Conservation (phyloP, 352 stramenopile genomes). For the Globisporangium radiosum region DNA sequence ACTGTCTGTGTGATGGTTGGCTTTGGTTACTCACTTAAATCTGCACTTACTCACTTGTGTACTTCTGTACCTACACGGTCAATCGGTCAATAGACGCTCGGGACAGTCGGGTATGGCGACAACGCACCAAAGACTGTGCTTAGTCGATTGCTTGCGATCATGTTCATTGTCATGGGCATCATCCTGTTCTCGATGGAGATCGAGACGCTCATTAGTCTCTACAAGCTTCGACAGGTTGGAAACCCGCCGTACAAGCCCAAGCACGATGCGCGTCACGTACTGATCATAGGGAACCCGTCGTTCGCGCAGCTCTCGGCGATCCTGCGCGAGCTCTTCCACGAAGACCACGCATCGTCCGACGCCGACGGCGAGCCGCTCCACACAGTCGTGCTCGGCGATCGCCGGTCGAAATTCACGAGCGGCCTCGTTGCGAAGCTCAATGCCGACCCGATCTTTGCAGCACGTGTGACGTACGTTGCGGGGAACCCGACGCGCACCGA, state of each 20-base stretch:
- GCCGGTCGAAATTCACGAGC: constrained; percentile 66
- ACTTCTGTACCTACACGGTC: background rate
- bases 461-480: constrained; percentile 74
- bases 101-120: constrained; percentile 85
- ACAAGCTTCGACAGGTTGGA: constrained; percentile 72
- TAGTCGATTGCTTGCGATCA: constrained; percentile 77
- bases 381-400: constrained; percentile 64
- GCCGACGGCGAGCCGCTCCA: constrained; percentile 42
- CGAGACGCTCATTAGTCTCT: constrained; percentile 82
- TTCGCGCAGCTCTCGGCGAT: constrained; percentile 79
- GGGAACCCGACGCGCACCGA: constrained; percentile 60
- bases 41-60: too few species aligned
- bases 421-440: constrained; percentile 65
- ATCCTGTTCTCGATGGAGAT: constrained; percentile 88
- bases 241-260: constrained; percentile 75
- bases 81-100: constrained; percentile 49
- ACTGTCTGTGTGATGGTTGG: too few species aligned
- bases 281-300: constrained; percentile 81
- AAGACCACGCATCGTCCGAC: constrained; percentile 52
- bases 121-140: constrained; percentile 77
- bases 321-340: constrained; percentile 84
- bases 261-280: constrained; percentile 55
- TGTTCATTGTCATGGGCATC: constrained; percentile 86
- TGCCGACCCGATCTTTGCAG: constrained; percentile 72
- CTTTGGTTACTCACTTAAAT: background rate